Base-by-base conservation (phyloP, 192 early-diverging fungal species). In the Phycomyces blakesleeanus region DNA sequence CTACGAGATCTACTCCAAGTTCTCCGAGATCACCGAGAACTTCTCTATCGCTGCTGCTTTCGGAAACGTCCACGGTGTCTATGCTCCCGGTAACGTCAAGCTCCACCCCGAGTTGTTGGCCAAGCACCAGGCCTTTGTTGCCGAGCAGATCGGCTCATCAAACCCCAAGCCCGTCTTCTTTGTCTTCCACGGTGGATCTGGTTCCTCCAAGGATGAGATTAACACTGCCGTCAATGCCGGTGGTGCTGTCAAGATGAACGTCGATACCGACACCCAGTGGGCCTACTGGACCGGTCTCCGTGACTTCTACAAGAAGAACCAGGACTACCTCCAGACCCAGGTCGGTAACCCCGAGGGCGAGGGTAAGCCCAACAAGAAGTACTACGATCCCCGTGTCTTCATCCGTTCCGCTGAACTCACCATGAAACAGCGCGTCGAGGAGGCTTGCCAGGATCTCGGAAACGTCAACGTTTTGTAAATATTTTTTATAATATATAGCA, bases 361-460 rank as follows among this genome's bases (percentile, higher is more conserved):
- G n/a, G 84, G 87, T 78, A 95, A 96, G 84, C 95, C 94, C 80
- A 97, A 96, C 87, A 97, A 97, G 90, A 97, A 97, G 83, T 91
- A 86, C 82, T 96, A 97, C 79, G 95, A 97, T 77, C 95, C 95
- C 51, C 91, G 95, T 75, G 91, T 91, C 69, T 96, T 86, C 72
- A 75, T 97, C 71, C 92, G 95, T 66, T 85, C 91, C 72, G 88
- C 83, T 69, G 95, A 97, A 77, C 91, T 94, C 83, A 73, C 75
- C 66, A 91, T 95, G 91, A 69, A 69, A 69, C 77, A 81, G 64
- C 91, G 93, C 77, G 89, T 91, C 42, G 64, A 87, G 69, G 67
- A 85, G 57, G 92, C 89, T 55, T 90, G 90, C 78, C 41, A 60
- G 8, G 85, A 93, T 76, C 83, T 95, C 50, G 84, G 85, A 65